Evolutionary conservation across 1,139 yeast species (phyloP).

Genomic region (Taphrina populina): DNA sequence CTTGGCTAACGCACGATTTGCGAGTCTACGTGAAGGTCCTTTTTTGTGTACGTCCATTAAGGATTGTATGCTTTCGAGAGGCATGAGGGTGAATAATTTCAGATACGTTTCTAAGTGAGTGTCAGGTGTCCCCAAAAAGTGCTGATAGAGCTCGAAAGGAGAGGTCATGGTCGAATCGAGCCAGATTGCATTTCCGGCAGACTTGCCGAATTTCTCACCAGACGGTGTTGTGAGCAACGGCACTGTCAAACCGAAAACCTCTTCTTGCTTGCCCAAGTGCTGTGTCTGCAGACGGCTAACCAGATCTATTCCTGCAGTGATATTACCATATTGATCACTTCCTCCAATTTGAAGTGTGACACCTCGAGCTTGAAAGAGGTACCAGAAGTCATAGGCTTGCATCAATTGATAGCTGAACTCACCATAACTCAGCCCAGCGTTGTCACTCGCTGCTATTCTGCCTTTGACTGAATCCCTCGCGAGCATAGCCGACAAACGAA

Average conservation of each 20-base stretch:
- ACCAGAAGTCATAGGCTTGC: constrained; percentile 93
- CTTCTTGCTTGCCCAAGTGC: background rate
- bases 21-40: constrained; percentile 65
- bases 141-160: constrained; percentile 77
- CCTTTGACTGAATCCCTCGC: constrained; percentile 83
- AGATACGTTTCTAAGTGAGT: constrained; percentile 68
- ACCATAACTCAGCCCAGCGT: constrained; percentile 91
- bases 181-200: constrained; percentile 95
- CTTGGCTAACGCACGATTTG: constrained; percentile 73
- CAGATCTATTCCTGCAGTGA: constrained; percentile 91
- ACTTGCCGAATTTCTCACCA: constrained; percentile 94
- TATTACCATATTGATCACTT: constrained; percentile 97
- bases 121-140: constrained; percentile 77
- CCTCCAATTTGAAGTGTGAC: constrained; percentile 85
- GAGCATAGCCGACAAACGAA: constrained; percentile 82
- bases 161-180: constrained; percentile 70
- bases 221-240: constrained; percentile 84
- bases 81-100: constrained; percentile 75
- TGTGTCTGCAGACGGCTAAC: constrained; percentile 58
- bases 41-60: constrained; percentile 55
- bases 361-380: constrained; percentile 58
- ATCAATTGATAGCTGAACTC: constrained; percentile 90
- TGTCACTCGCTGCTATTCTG: constrained; percentile 51
- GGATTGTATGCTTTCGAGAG: constrained; percentile 57
- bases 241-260: constrained; percentile 71